Percentiles rank a stretch among this genome's conserved stretches.
These are phyloP conservation scores for Aspergillus awamori DNA, from an alignment of 2,329 filamentous ascomycete species.

Conservation along the genomic window DNA sequence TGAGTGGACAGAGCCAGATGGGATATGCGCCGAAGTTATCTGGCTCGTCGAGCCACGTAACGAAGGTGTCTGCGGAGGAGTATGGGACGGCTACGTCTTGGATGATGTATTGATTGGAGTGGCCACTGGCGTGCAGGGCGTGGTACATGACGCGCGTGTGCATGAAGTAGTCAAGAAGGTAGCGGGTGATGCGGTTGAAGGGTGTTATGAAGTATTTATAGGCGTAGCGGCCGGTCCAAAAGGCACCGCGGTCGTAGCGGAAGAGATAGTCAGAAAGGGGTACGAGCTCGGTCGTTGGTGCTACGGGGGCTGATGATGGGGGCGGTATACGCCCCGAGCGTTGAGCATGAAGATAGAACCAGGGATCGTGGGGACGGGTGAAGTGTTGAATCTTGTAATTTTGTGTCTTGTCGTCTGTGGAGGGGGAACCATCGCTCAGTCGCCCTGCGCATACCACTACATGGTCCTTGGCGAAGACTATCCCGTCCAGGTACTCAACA, in stretches of 20 bases:
- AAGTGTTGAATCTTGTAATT: constrained; percentile 50
- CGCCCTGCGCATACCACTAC: constrained; percentile 65
- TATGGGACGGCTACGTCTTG: constrained; percentile 66
- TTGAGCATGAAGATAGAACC: constrained; percentile 71
- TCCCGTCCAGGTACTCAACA: constrained; percentile 71
- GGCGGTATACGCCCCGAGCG: not conserved
- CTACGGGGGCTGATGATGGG: not conserved
- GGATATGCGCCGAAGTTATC: constrained; percentile 54
- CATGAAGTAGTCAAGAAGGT: constrained; percentile 62
- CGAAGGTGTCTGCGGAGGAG: constrained; percentile 53
- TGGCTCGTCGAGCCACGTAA: constrained; percentile 50
- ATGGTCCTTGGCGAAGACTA: constrained; percentile 60
- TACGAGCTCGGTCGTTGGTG: constrained; percentile 25
- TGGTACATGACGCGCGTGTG: constrained; percentile 65
- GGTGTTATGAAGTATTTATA: constrained; percentile 64
- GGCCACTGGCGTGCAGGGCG: constrained; percentile 61
- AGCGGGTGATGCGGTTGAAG: constrained; percentile 63
- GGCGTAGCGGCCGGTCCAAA: constrained; percentile 65
- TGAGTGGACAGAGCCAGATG: constrained; percentile 61
- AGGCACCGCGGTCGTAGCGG: constrained; percentile 63
- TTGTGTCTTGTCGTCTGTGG: constrained; percentile 31
- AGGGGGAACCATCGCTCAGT: constrained; percentile 50
- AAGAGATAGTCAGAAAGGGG: constrained; percentile 44
- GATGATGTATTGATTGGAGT: constrained; percentile 60
- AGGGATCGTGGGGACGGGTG: constrained; percentile 64